A percentile compares a stretch with the other conserved stretches of the same genome.
Evolutionary conservation across 306 rosid species (phyloP).

Genomic region (Astragalus membranaceus): DNA sequence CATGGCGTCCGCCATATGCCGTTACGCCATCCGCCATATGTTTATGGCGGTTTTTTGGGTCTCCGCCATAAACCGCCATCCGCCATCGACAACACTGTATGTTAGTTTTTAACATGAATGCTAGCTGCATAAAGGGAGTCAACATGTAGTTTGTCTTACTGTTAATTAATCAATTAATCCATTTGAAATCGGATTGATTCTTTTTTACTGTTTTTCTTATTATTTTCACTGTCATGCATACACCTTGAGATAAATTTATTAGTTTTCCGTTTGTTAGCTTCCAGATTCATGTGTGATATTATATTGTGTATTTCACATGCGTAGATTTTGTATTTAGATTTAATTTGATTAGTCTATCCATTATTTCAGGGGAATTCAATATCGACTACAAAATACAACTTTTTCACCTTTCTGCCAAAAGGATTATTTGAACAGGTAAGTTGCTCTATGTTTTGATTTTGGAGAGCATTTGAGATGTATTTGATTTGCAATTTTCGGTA

Average conservation of each 20-base stretch:
- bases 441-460: slow-evolving; percentile 22
- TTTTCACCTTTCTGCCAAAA: slow-evolving; percentile 81
- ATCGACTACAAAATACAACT: slow-evolving; percentile 86
- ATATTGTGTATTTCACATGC: slow-evolving; percentile 10
- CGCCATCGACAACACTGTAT: no score
- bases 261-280: background rate
- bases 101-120: background rate
- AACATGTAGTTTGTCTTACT: background rate
- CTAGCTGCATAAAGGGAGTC: background rate
- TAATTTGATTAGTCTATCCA: slow-evolving; percentile 24
- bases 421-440: slow-evolving; percentile 95
- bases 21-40: no score
- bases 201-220: background rate
- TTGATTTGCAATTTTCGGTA: background rate
- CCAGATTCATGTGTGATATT: slow-evolving; percentile 8
- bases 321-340: slow-evolving; percentile 7
- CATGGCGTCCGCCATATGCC: no score
- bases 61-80: no score
- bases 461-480: background rate
- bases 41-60: no score
- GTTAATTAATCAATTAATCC: background rate
- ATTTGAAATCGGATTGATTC: background rate
- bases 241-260: background rate
- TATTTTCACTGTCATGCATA: background rate
- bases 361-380: slow-evolving; percentile 83